Evolutionary conservation across 805 yeast genomes (phyloP).

Genomic region (Lipomyces japonicus): DNA sequence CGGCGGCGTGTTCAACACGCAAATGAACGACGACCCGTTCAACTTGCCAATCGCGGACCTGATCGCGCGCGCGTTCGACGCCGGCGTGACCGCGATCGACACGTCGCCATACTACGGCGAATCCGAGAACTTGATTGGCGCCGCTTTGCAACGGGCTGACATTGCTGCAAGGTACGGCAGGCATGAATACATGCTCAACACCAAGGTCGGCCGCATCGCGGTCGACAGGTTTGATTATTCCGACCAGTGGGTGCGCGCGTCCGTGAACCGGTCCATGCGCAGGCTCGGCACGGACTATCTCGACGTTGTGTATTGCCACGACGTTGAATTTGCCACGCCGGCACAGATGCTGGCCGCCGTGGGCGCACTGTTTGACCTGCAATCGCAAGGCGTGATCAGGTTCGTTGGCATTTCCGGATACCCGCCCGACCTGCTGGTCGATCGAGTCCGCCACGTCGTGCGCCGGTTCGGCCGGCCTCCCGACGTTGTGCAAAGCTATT

Average conservation of each 20-base stretch:
- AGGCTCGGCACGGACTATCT: conserved; percentile 63
- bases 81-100: conserved; percentile 74
- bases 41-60: conserved; percentile 55
- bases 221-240: conserved; percentile 72
- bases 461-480: conserved; percentile 54
- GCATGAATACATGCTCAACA: conserved; percentile 61
- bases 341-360: conserved; percentile 61
- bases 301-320: conserved; percentile 82
- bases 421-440: conserved; percentile 64
- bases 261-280: conserved; percentile 62
- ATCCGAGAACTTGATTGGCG: conserved; percentile 69
- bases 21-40: conserved; percentile 67
- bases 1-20: conserved; percentile 84
- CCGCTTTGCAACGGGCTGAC: conserved; percentile 44
- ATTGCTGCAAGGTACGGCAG: conserved; percentile 44
- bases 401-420: conserved; percentile 84
- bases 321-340: conserved; percentile 69
- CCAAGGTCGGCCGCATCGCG: conserved; percentile 76
- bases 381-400: conserved; percentile 55
- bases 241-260: conserved; percentile 51
- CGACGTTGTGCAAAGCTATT: conserved; percentile 72
- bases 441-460: conserved; percentile 44
- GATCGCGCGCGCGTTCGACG: conserved; percentile 53
- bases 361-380: conserved; percentile 52
- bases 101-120: conserved; percentile 83